phyloP scores from a whole-genome alignment of 768 basidiomycete species.

The Phaeotremella fagi region DNA sequence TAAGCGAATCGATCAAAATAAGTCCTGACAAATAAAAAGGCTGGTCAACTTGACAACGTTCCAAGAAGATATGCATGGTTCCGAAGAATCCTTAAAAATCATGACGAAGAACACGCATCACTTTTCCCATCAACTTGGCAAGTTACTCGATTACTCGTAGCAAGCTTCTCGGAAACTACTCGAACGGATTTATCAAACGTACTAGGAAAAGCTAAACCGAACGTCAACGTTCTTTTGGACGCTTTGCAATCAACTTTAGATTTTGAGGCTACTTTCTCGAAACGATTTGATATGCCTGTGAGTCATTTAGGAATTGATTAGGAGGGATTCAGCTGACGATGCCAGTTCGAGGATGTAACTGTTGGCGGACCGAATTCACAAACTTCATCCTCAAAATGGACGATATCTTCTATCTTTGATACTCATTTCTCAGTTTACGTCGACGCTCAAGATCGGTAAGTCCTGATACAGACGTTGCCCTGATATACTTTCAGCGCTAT shows the following conservation, averaged over 20 bases:
- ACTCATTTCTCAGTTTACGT: conserved; percentile 88
- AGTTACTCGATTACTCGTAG: conserved; percentile 72
- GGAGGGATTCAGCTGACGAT: conserved; percentile 49
- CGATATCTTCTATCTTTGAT: conserved; percentile 87
- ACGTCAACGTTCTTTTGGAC: conserved; percentile 75
- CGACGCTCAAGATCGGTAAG: conserved; percentile 90
- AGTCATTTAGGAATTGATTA: conserved; percentile 13
- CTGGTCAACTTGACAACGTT: conserved; percentile 92
- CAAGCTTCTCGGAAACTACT: conserved; percentile 86
- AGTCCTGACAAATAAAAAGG: conserved; percentile 28
- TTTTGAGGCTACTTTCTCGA: conserved; percentile 74
- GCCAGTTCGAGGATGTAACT: conserved; percentile 37
- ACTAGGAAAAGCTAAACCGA: conserved; percentile 70
- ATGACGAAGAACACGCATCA: conserved; percentile 78
- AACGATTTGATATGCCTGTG: conserved; percentile 70
- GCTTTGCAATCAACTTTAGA: conserved; percentile 79
- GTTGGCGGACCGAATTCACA: conserved; percentile 11
- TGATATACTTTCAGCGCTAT: conserved; percentile 58
- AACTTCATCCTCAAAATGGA: conserved; percentile 47
- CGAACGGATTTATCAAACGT: conserved; percentile 81
- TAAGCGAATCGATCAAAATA: conserved; percentile 7
- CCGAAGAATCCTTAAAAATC: conserved; percentile 70
- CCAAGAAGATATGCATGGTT: conserved; percentile 94
- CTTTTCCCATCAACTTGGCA: conserved; percentile 84
- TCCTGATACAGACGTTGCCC: neutral